Base-by-base conservation (phyloP, 2,329 filamentous ascomycete species). In the Xylogone sp. region DNA sequence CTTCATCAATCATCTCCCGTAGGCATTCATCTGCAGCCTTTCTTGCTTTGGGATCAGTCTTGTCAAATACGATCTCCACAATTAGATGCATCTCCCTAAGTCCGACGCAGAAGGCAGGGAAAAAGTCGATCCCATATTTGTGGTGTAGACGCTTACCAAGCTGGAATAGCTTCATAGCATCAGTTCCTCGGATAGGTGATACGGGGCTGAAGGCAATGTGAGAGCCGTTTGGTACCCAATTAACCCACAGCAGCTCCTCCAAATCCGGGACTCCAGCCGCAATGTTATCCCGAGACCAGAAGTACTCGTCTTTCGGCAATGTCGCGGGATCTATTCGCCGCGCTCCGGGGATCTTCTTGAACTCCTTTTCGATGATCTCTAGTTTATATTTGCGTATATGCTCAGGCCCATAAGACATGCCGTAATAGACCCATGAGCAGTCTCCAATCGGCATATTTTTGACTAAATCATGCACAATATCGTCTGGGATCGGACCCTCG, bases 41-140 rank as follows among this genome's bases (percentile, higher is more conserved):
- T 56, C 74, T 70, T 45, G 62, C 57, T 1, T 72, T 68, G 0
- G 66, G 56, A 29, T 75, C 67, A 34, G 69, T 67, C 4, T 72
- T 67, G 53, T 82, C 71, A 59, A 76, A 82, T 13, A 80, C 70
- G 42, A 82, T 75, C 52, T 75, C 76, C 2, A 78, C 72, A 52
- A 81, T 80, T 59, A 79, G 74, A 60, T 81, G 77, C 70, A 81
- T 79, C 62, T 81, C 77, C 10, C 77, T 68, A 54, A 75, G 70
- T 9, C 75, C 75, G 4, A 81, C 71, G 44, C 71, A 71, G 47
- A 81, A 76, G 2, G 74, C 75, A 2, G 72, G 71, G 50, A 81
- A 74, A 46, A 78, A 72, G 57, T 81, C 76, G 48, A 81, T 71
- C 1, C 74, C 74, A 42, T 69, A 67, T 52, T 76, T 68, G n/a